A percentile compares a stretch with the other conserved stretches of the same genome.
Evolutionary conservation across 768 basidiomycete genomes (phyloP).

Genomic region (Coprinellus micaceus): DNA sequence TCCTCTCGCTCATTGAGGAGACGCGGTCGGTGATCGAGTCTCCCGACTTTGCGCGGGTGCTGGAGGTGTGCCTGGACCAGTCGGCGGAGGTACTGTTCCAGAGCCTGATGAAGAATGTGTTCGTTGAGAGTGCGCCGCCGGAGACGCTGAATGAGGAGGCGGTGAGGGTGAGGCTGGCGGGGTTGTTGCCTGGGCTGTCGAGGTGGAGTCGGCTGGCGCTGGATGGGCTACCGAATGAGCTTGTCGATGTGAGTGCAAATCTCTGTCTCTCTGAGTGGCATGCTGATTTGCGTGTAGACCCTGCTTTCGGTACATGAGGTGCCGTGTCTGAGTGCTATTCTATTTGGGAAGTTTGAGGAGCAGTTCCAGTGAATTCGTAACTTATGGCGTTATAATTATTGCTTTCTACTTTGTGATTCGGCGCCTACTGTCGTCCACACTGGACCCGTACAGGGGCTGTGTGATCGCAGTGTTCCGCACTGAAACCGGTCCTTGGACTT

Average conservation of each 20-base stretch:
- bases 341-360: constrained; percentile 68
- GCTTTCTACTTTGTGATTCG: not conserved
- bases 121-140: constrained; percentile 27
- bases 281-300: constrained; percentile 36
- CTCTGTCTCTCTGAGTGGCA: not conserved
- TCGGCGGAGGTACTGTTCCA: constrained; percentile 63
- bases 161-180: constrained; percentile 65
- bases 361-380: constrained; percentile 28
- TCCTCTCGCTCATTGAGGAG: constrained; percentile 64
- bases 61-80: constrained; percentile 70
- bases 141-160: not conserved
- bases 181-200: constrained; percentile 75
- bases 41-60: constrained; percentile 64
- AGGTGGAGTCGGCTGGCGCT: constrained; percentile 72
- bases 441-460: no score
- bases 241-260: constrained; percentile 65
- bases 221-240: constrained; percentile 69
- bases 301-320: constrained; percentile 63
- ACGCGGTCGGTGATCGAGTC: constrained; percentile 61
- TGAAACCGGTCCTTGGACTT: no score
- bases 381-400: not conserved
- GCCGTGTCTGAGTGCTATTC: constrained; percentile 64
- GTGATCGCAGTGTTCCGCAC: no score
- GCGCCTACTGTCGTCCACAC: no score
- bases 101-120: constrained; percentile 63